Conservation (phyloP, 2,329 filamentous ascomycete species). For the Arthroderma sp. region DNA sequence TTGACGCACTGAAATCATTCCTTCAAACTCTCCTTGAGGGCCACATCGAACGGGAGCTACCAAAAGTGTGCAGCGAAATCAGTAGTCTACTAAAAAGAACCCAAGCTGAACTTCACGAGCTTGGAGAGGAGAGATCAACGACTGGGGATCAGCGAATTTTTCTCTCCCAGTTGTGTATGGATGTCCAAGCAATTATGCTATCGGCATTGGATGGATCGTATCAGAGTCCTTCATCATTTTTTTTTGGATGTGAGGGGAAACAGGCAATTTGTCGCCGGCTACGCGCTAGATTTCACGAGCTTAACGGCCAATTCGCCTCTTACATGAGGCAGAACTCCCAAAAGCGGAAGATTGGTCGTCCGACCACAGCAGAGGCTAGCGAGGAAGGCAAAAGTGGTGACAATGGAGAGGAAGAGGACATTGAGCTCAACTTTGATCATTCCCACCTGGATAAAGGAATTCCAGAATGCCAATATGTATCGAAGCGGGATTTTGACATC, state of each 20-base stretch:
- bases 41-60: slow-evolving; percentile 32
- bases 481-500: too few species aligned
- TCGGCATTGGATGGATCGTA: too few species aligned
- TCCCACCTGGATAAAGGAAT: too few species aligned
- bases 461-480: too few species aligned
- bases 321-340: slow-evolving; percentile 13
- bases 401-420: too few species aligned
- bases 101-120: not conserved
- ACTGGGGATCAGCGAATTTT: slow-evolving; percentile 1
- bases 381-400: too few species aligned
- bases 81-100: not conserved
- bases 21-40: slow-evolving; percentile 30
- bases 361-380: too few species aligned
- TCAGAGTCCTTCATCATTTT: too few species aligned
- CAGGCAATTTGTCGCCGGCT: slow-evolving; percentile 4
- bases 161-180: slow-evolving; percentile 1
- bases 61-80: slow-evolving; percentile 13
- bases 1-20: slow-evolving; percentile 27
- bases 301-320: slow-evolving; percentile 12
- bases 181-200: not conserved
- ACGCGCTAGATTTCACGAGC: slow-evolving; percentile 12
- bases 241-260: too few species aligned
- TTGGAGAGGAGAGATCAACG: slow-evolving; percentile 3
- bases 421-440: too few species aligned
- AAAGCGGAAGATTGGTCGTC: slow-evolving; percentile 7